phyloP scores from a whole-genome alignment of 768 basidiomycete genomes.

The Collybiopsis confluens region DNA sequence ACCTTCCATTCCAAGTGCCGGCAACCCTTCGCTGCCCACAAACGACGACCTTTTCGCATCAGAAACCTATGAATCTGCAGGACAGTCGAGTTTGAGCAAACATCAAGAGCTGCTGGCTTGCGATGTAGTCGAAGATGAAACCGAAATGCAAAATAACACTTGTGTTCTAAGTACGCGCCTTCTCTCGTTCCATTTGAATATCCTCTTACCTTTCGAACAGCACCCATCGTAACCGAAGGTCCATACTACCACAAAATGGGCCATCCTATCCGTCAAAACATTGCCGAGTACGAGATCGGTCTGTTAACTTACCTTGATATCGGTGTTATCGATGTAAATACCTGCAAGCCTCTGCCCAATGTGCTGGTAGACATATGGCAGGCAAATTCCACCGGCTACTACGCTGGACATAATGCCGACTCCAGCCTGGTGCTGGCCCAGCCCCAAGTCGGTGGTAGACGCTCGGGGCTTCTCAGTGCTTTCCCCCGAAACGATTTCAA shows the following conservation, averaged over 20 bases:
- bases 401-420: slow-evolving; percentile 51
- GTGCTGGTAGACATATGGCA: slow-evolving; percentile 60
- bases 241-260: slow-evolving; percentile 49
- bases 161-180: slow-evolving; percentile 36
- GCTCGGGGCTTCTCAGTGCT: slow-evolving; percentile 36
- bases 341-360: slow-evolving; percentile 50
- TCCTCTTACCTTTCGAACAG: slow-evolving; percentile 10
- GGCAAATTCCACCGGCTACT: slow-evolving; percentile 51
- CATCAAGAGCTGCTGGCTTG: slow-evolving; percentile 33
- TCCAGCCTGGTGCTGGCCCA: slow-evolving; percentile 44
- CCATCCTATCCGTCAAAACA: slow-evolving; percentile 50
- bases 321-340: slow-evolving; percentile 55
- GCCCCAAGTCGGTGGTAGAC: slow-evolving; percentile 43
- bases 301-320: slow-evolving; percentile 44
- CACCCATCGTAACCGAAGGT: slow-evolving; percentile 50
- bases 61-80: slow-evolving; percentile 29
- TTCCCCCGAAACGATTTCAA: slow-evolving; percentile 39
- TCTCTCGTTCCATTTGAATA: background rate
- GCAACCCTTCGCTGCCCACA: slow-evolving; percentile 31
- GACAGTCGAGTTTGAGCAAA: slow-evolving; percentile 15
- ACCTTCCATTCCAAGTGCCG: slow-evolving; percentile 15
- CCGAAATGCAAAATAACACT: slow-evolving; percentile 49
- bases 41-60: slow-evolving; percentile 41
- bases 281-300: slow-evolving; percentile 50
- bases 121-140: slow-evolving; percentile 35